phyloP scores from a whole-genome alignment of 768 basidiomycete genomes.

The Suillus paluster region DNA sequence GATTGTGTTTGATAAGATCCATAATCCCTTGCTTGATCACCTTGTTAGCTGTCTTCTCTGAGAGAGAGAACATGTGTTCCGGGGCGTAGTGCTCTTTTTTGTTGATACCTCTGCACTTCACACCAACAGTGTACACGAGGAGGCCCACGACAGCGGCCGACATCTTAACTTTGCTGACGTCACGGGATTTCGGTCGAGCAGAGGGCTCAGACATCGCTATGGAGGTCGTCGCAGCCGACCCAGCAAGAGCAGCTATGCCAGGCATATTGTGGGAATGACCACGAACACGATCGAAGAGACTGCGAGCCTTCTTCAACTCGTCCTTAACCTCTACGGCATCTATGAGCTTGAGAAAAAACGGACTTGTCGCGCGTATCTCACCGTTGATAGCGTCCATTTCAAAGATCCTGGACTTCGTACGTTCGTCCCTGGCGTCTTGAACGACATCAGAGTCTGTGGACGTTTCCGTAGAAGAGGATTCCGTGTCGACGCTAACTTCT shows the following conservation, averaged over 20 bases:
- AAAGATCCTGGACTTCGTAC: conserved; percentile 26
- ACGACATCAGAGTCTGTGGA: conserved; percentile 37
- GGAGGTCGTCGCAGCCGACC: conserved; percentile 13
- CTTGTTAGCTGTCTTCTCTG: conserved; percentile 80
- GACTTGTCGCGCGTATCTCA: conserved; percentile 10
- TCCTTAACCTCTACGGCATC: conserved; percentile 39
- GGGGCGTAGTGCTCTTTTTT: conserved; percentile 84
- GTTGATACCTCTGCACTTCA: conserved; percentile 91
- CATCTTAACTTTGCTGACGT: conserved; percentile 61
- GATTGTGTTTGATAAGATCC: conserved; percentile 86
- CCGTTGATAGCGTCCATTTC: conserved; percentile 44
- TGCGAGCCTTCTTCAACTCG: conserved; percentile 44
- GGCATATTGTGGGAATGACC: conserved; percentile 27
- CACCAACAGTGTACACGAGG: conserved; percentile 93
- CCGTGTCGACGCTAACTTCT: conserved; percentile 39
- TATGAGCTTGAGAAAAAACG: neutral
- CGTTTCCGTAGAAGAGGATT: conserved; percentile 47
- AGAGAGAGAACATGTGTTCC: conserved; percentile 92
- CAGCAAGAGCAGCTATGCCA: conserved; percentile 19
- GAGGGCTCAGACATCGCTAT: conserved; percentile 21
- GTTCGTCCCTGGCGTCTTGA: conserved; percentile 31
- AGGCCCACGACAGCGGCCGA: conserved; percentile 73
- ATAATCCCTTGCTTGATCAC: conserved; percentile 67
- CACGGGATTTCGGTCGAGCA: conserved; percentile 17
- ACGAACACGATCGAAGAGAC: conserved; percentile 47